Base-by-base conservation (phyloP, 345 rosid species). In the Aegle marmelos region DNA sequence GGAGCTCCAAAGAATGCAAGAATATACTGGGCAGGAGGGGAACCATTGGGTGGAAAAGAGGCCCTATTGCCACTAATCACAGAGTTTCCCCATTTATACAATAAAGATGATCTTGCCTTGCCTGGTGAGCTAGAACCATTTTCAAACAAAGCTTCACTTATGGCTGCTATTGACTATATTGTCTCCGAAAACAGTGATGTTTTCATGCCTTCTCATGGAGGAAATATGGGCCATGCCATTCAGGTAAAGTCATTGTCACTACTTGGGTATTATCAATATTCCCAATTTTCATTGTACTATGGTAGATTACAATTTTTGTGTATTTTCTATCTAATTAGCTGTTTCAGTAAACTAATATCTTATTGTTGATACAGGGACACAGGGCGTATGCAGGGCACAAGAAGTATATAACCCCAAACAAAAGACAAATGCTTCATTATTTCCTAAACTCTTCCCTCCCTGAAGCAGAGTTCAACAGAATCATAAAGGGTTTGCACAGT, bases 121-220 rank as follows among this genome's bases (percentile, higher is more conserved):
- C 92, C 94, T n/a, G 90, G 86, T 41, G 99, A 96, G 80, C 85
- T 94, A 25, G 91, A 91, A 82, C 93, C 98, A 24, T 96, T 88
- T 64, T 88, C 86, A 33, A 90, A 87, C 37, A 93, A 82, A 85
- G 98, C 98, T 54, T 96, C 99, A 0, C 58, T 86, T 21, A 84
- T 97, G 97, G 98, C 99, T 70, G 98, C 99, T 13, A 85, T 94
- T 6, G 98, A 97, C 82, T 91, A 85, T 53, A 81, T 97, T 77
- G 97, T 97, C 48, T 91, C 97, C 0, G 92, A 87, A 76, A 86
- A 84, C 69, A 94, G 99, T 66, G 95, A 96, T 70, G 97, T 94
- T 79, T 96, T 96, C 85, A 91, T 96, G 98, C 91, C 99, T 70
- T 96, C 99, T 78, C 98, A 94, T 39, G 99, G 99, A 59, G 99